Evolutionary conservation across 352 stramenopile genomes (phyloP).

Genomic region (Phytophthora pini): DNA sequence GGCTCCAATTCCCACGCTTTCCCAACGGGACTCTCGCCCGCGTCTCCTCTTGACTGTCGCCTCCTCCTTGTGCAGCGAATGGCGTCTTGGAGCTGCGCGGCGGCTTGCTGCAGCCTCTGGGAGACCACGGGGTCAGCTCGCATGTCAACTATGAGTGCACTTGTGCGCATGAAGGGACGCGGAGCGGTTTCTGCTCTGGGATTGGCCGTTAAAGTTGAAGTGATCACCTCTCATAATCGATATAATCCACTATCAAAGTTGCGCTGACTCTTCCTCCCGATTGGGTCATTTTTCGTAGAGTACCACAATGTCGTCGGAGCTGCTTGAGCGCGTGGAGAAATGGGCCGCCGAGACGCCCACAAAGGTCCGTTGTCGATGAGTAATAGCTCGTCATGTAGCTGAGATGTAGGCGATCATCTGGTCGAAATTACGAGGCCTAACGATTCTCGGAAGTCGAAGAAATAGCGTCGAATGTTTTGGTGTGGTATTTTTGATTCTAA

Average conservation of each 20-base stretch:
- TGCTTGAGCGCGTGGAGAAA: conserved; percentile 77
- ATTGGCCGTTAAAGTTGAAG: conserved; percentile 36
- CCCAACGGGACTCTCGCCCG: neutral
- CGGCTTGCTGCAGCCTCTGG: conserved; percentile 47
- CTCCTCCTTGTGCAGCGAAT: conserved; percentile 46
- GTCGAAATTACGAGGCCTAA: conserved; percentile 1
- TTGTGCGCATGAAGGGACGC: conserved; percentile 19
- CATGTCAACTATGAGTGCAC: conserved; percentile 7
- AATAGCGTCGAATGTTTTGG: conserved; percentile 2
- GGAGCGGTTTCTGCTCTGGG: conserved; percentile 7
- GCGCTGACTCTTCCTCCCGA: conserved; percentile 23
- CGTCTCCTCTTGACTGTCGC: conserved; percentile 1
- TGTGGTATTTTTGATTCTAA: conserved; percentile 1
- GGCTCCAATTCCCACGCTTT: conserved; percentile 29
- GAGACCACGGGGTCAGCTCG: conserved; percentile 32
- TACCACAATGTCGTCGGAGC: conserved; percentile 65
- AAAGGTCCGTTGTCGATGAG: conserved; percentile 36
- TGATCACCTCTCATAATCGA: conserved; percentile 3
- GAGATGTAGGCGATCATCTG: neutral
- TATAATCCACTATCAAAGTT: conserved; percentile 20
- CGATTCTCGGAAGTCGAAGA: neutral
- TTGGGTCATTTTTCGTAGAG: conserved; percentile 17
- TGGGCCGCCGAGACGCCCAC: conserved; percentile 76
- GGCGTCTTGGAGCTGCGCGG: conserved; percentile 61
- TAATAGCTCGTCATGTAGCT: conserved; percentile 7